Evolutionary conservation across 441 rosid species (phyloP), one percentile per base, ranked within the genome.

Genomic region (Mallotus japonicus): DNA sequence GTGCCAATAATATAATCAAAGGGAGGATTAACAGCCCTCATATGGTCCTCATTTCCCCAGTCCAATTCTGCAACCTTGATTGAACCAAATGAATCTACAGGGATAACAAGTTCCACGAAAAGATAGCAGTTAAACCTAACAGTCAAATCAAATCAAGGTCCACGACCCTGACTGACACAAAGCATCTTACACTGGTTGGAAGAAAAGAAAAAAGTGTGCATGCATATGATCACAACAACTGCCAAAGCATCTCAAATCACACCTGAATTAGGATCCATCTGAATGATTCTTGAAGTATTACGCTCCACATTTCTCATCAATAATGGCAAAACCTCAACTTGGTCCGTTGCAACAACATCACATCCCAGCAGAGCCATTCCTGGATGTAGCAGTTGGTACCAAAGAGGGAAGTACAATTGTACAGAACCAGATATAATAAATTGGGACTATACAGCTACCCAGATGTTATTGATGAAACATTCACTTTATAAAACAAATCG

Each of bases 301-400:
- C 93, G 89, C 68, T 92, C 97, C 46, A 87, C 88, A 62, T 95
- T 95, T 83, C 97, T 91, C 75, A 69, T 84, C 70, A 95, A 81
- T 83, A 95, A 70, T 47, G 95, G 93, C 80, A 95, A 80, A 72
- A 95, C 96, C 82, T 91, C 95, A 8, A 73, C 76, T 73, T 95
- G 99, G 78, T 95, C 99, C 49, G 97, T 95, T 61, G 97, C 73
- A 76, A 90, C 79, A 53, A 92, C 97, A 75, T 89, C 84, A 77
- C 99, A 90, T 62, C 99, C 99, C 60, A 92, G 83, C 82, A 92
- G 81, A 57, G 97, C 96, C 97, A 95, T 83, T 71, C 96, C 99
- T 95, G 82, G 59, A 80, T 73, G 77, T 65, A 70, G 63, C 65
- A 77, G 40, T 58, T 65, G 61, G 53, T 42, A 55, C 81, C 76